Evolutionary conservation across 352 stramenopile genomes (phyloP).

Genomic region (Globisporangium apiculatum): DNA sequence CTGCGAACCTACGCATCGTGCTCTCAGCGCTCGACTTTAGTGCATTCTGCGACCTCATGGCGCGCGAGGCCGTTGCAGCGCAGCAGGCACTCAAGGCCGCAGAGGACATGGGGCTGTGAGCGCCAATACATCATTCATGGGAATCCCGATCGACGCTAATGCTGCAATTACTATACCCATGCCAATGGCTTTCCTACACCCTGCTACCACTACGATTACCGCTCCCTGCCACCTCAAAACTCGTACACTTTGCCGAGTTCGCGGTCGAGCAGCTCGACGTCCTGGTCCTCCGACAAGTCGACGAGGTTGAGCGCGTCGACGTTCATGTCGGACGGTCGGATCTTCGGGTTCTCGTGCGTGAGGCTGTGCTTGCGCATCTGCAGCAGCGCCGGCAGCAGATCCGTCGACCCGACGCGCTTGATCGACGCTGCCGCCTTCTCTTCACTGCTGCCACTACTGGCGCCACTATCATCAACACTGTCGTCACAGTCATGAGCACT

Average conservation of each 20-base stretch:
- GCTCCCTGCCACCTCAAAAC: slow-evolving; percentile 22
- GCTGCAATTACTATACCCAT: slow-evolving; percentile 33
- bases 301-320: slow-evolving; percentile 52
- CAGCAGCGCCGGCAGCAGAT: slow-evolving; percentile 55
- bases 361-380: slow-evolving; percentile 75
- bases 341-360: slow-evolving; percentile 60
- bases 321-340: slow-evolving; percentile 69
- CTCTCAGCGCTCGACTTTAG: slow-evolving; percentile 51
- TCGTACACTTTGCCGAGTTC: slow-evolving; percentile 53
- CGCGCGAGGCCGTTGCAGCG: slow-evolving; percentile 31
- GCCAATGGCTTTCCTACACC: slow-evolving; percentile 7
- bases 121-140: slow-evolving; percentile 6
- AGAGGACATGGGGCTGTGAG: slow-evolving; percentile 50
- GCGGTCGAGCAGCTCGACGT: slow-evolving; percentile 58
- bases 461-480: background rate
- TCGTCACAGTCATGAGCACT: background rate
- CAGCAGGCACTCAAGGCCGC: slow-evolving; percentile 41
- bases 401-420: slow-evolving; percentile 32
- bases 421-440: slow-evolving; percentile 12
- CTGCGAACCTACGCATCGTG: slow-evolving; percentile 34
- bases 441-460: slow-evolving; percentile 9
- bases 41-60: slow-evolving; percentile 49
- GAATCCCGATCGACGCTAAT: slow-evolving; percentile 3
- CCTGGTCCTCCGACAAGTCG: slow-evolving; percentile 41
- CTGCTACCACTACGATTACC: background rate